These are phyloP conservation scores for Fusarium ramigenum DNA, from an alignment of 2,329 filamentous ascomycete species.

Conservation along the genomic window DNA sequence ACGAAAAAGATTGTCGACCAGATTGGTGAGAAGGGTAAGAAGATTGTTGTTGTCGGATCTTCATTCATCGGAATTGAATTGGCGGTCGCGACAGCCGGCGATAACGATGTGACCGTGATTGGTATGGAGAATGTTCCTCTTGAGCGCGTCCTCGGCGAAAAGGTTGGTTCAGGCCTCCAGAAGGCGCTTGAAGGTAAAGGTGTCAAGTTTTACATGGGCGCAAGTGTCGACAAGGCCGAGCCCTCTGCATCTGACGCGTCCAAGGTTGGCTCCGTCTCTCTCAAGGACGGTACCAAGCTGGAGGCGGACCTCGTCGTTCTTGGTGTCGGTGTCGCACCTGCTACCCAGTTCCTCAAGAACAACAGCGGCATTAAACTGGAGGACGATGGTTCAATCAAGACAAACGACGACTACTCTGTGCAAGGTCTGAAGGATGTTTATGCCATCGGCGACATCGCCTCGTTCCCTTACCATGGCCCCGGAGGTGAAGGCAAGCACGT, in stretches of 20 bases:
- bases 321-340: conserved; percentile 87
- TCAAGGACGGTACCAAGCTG: conserved; percentile 87
- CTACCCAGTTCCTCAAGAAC: conserved; percentile 81
- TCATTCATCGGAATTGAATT: conserved; percentile 99
- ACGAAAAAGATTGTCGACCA: conserved; percentile 80
- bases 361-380: conserved; percentile 77
- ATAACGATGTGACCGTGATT: conserved; percentile 85
- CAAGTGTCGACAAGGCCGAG: conserved; percentile 83
- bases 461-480: conserved; percentile 92
- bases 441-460: conserved; percentile 94
- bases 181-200: conserved; percentile 83
- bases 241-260: conserved; percentile 73
- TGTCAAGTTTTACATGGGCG: conserved; percentile 86
- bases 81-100: conserved; percentile 81
- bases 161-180: conserved; percentile 84
- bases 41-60: conserved; percentile 89
- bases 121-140: conserved; percentile 89
- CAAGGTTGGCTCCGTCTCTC: conserved; percentile 80
- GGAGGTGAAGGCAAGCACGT: conserved; percentile 77
- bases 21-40: conserved; percentile 86
- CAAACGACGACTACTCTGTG: conserved; percentile 82
- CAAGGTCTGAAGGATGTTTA: conserved; percentile 83
- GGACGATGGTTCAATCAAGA: conserved; percentile 84
- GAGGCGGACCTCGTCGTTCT: conserved; percentile 91
- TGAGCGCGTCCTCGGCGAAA: conserved; percentile 83